A percentile compares a stretch with the other conserved stretches of the same genome.
phyloP scores from a whole-genome alignment of 2,329 filamentous ascomycete genomes.

The Aspergillus calidoustus region DNA sequence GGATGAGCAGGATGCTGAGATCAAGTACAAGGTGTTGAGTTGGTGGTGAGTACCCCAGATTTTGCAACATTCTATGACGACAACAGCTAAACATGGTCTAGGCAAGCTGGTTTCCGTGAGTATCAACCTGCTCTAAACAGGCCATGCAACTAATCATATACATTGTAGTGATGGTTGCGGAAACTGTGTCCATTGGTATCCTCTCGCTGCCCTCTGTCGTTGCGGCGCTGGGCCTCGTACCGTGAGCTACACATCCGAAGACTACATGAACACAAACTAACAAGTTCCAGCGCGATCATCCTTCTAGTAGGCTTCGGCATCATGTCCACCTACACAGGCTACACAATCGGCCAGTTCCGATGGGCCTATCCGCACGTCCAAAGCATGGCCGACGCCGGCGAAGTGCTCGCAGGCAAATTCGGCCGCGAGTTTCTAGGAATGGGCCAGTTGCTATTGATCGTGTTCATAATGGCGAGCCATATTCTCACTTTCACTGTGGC shows the following conservation, averaged over 20 bases:
- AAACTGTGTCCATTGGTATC: slow-evolving; percentile 64
- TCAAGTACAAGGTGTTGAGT: slow-evolving; percentile 57
- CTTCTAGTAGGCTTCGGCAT: slow-evolving; percentile 59
- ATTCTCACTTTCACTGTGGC: slow-evolving; percentile 72
- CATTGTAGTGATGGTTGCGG: slow-evolving; percentile 57
- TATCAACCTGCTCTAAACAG: not conserved
- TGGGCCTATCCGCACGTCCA: slow-evolving; percentile 61
- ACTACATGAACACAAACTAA: not conserved
- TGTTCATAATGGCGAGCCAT: slow-evolving; percentile 73
- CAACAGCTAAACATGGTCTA: slow-evolving; percentile 32
- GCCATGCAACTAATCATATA: not conserved
- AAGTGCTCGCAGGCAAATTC: slow-evolving; percentile 63
- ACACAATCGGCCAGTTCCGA: slow-evolving; percentile 65
- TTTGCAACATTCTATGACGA: not conserved
- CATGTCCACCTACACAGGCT: slow-evolving; percentile 64
- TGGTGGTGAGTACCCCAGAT: slow-evolving; percentile 44
- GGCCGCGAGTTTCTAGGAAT: slow-evolving; percentile 67
- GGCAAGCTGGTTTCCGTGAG: slow-evolving; percentile 47
- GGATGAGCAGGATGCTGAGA: slow-evolving; percentile 45
- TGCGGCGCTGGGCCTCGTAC: slow-evolving; percentile 57
- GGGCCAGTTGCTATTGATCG: slow-evolving; percentile 66
- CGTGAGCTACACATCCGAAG: slow-evolving; percentile 36
- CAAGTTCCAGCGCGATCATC: slow-evolving; percentile 52
- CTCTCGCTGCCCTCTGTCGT: slow-evolving; percentile 60
- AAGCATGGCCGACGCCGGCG: slow-evolving; percentile 70